Conservation (phyloP, 352 stramenopile genomes). For the Globisporangium camurandrum region DNA sequence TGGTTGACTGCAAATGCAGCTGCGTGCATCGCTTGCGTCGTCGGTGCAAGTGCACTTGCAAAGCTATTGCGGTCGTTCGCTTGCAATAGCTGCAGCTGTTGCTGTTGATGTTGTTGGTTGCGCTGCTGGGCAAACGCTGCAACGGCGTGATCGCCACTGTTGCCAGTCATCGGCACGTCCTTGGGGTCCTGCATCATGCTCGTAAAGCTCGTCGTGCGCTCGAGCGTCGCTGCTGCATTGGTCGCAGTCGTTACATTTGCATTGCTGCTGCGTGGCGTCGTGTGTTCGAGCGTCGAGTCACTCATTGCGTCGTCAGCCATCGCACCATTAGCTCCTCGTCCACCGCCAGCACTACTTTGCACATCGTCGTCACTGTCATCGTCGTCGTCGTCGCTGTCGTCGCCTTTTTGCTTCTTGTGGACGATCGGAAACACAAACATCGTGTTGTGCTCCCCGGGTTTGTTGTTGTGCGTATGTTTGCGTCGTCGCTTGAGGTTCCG, state of each 20-base stretch:
- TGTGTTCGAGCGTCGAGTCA: slow-evolving; percentile 12
- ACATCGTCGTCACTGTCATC: slow-evolving; percentile 8
- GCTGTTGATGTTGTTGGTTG: slow-evolving; percentile 8
- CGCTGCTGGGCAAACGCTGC: slow-evolving; percentile 7
- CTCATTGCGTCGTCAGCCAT: slow-evolving; percentile 14
- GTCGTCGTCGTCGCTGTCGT: slow-evolving; percentile 27
- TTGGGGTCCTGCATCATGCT: slow-evolving; percentile 14
- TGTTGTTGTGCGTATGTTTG: slow-evolving; percentile 25
- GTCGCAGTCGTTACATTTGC: background rate
- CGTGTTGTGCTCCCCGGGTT: slow-evolving; percentile 41
- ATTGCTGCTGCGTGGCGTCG: slow-evolving; percentile 11
- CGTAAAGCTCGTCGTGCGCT: slow-evolving; percentile 11
- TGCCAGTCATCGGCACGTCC: slow-evolving; percentile 9
- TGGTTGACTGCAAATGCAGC: slow-evolving; percentile 7
- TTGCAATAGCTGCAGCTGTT: background rate
- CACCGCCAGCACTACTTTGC: background rate
- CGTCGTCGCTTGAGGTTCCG: slow-evolving; percentile 48
- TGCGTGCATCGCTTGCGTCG: slow-evolving; percentile 10
- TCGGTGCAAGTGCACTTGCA: background rate
- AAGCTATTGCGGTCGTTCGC: slow-evolving; percentile 7
- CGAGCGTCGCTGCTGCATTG: background rate
- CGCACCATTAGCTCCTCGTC: too few relatives aligned
- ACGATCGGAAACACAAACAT: slow-evolving; percentile 82
- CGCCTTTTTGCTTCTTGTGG: slow-evolving; percentile 33
- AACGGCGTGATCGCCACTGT: too few relatives aligned